phyloP scores from a whole-genome alignment of 1,284 basidiomycete species.

The Ceratobasidium sp. region DNA sequence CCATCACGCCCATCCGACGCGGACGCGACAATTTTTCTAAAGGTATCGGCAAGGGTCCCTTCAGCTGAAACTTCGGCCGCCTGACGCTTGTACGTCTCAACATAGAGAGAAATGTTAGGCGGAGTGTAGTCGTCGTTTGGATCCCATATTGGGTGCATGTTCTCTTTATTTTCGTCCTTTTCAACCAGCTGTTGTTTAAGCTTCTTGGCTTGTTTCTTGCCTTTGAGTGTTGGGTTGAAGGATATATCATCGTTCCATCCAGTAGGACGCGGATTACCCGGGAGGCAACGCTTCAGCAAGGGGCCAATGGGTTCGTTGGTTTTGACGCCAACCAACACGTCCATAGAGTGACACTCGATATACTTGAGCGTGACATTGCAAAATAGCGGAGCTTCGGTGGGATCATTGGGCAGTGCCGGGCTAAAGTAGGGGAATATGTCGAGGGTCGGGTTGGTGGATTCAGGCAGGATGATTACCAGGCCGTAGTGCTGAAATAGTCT shows the following conservation, averaged over 20 bases:
- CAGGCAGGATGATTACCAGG: background rate
- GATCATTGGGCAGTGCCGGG: constrained; percentile 16
- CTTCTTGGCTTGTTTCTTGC: background rate
- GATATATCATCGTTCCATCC: constrained; percentile 1
- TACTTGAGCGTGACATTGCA: constrained; percentile 23
- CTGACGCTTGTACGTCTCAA: constrained; percentile 27
- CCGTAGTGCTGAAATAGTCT: background rate
- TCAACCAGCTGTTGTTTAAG: background rate
- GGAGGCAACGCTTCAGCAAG: background rate
- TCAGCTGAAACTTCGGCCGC: background rate
- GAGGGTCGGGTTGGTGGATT: background rate
- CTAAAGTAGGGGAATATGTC: constrained; percentile 13
- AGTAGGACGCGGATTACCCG: background rate
- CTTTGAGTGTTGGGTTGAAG: constrained; percentile 11
- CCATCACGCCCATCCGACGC: background rate
- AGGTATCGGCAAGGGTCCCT: background rate
- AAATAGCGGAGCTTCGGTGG: background rate
- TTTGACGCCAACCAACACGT: constrained; percentile 1
- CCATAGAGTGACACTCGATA: constrained; percentile 12
- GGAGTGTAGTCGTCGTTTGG: constrained; percentile 10
- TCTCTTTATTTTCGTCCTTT: background rate
- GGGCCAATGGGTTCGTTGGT: background rate
- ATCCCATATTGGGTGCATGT: constrained; percentile 16
- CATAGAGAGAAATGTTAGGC: constrained; percentile 1
- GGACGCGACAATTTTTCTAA: background rate